Evolutionary conservation across 2,329 filamentous ascomycete genomes (phyloP), one percentile per base, ranked within the genome.

Genomic region (Periglandula ipomoeae): DNA sequence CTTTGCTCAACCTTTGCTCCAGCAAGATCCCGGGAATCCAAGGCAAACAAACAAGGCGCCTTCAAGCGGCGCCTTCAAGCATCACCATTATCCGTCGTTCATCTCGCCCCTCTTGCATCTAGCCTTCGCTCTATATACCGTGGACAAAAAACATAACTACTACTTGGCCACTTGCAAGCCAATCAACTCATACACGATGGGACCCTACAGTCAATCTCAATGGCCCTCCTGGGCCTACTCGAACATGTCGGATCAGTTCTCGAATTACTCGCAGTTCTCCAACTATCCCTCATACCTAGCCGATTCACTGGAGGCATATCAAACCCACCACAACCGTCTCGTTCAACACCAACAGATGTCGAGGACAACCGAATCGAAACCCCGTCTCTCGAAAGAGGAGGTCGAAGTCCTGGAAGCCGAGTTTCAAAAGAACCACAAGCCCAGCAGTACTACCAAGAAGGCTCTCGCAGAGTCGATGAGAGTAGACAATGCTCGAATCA

Each of bases 381-480:
- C 75, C 20, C 67, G 75, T 27, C 65, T 81, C 26, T 75, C 75
- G 48, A 80, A 79, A 59, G 75, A 79, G 45, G 76, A 80, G 59
- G 77, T 80, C 8, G 76, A 79, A 53, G 61, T 77, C 43, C 66
- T 83, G 26, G 80, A 84, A 58, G 69, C 71, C 30, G 78, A 82
- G 59, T 84, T 83, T 55, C 71, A 76, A 52, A 78, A 79, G 61
- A 83, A 83, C 60, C 75, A 77, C 53, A 84, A 84, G 64, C 80
- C 80, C 9, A 80, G 75, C 46, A 82, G 78, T 62, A 78, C 72
- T 50, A 71, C 72, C 27, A 84, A 84, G 62, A 78, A 78, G 53
- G 71, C 74, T 46, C 70, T 82, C 44, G 80, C 80, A 3, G 78
- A 82, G 54, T 68, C 73, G 6, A 79, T 84, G 70, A 71, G 73